These are phyloP conservation scores for Pyrenopolyporus hunteri DNA, from an alignment of 495 filamentous ascomycete genomes.

Conservation along the genomic window DNA sequence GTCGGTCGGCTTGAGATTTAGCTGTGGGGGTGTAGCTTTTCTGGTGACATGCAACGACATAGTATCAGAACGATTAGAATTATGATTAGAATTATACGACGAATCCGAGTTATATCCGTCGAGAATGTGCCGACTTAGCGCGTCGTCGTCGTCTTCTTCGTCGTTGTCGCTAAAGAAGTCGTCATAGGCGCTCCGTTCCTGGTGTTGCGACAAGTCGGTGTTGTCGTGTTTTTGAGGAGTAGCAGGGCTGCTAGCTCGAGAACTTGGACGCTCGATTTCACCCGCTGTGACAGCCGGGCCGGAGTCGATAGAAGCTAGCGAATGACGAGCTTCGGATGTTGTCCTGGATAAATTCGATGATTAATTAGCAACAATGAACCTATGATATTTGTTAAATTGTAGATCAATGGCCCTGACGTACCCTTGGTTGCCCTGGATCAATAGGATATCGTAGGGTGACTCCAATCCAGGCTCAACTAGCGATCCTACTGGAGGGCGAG, in stretches of 20 bases:
- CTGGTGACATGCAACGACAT: slow-evolving; percentile 53
- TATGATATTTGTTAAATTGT: slow-evolving; percentile 26
- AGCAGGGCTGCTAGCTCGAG: slow-evolving; percentile 45
- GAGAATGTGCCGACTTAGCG: slow-evolving; percentile 43
- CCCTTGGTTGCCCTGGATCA: slow-evolving; percentile 28
- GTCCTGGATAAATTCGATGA: slow-evolving; percentile 39
- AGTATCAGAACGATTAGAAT: slow-evolving; percentile 42
- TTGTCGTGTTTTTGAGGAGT: slow-evolving; percentile 43
- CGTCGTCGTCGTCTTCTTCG: slow-evolving; percentile 44
- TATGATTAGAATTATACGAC: slow-evolving; percentile 35
- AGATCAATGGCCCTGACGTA: slow-evolving; percentile 40
- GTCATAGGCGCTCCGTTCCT: slow-evolving; percentile 38
- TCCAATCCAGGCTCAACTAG: slow-evolving; percentile 23
- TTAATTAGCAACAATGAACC: slow-evolving; percentile 30
- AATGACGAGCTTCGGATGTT: slow-evolving; percentile 30
- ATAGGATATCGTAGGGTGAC: slow-evolving; percentile 27
- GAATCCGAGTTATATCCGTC: slow-evolving; percentile 44
- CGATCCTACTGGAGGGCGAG: slow-evolving; percentile 33
- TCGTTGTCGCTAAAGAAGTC: slow-evolving; percentile 48
- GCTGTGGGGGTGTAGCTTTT: slow-evolving; percentile 57
- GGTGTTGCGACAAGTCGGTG: slow-evolving; percentile 35
- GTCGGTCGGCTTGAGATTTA: slow-evolving; percentile 49
- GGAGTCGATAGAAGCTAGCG: slow-evolving; percentile 29
- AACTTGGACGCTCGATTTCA: slow-evolving; percentile 46
- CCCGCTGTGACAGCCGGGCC: slow-evolving; percentile 37